phyloP scores from a whole-genome alignment of 2,329 filamentous ascomycete species.

The Colletotrichum filicis region DNA sequence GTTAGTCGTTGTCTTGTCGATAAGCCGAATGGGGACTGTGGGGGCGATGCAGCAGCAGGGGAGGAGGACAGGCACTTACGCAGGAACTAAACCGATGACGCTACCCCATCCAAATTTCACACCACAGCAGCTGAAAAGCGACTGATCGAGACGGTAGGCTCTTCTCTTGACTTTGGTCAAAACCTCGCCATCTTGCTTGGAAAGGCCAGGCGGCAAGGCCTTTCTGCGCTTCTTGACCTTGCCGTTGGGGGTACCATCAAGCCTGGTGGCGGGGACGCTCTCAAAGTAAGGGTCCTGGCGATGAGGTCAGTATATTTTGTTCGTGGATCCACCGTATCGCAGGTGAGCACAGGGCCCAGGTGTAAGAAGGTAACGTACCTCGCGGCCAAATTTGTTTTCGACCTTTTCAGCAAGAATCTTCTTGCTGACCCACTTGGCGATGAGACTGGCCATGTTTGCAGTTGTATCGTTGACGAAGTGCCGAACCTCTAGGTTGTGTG shows the following conservation, averaged over 20 bases:
- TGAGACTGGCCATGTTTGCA: conserved; percentile 59
- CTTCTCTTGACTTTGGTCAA: conserved; percentile 87
- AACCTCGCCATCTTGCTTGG: conserved; percentile 81
- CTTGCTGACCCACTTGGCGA: conserved; percentile 66
- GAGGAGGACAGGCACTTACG: conserved; percentile 63
- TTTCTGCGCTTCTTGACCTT: conserved; percentile 89
- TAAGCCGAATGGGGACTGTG: background rate
- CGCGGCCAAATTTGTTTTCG: conserved; percentile 68
- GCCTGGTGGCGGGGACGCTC: conserved; percentile 77
- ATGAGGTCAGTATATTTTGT: conserved; percentile 30
- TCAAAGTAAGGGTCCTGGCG: conserved; percentile 90
- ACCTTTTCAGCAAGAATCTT: conserved; percentile 67
- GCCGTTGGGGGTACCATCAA: conserved; percentile 71
- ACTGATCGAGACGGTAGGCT: conserved; percentile 88
- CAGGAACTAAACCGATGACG: conserved; percentile 85
- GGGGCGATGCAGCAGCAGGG: background rate
- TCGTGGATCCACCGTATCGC: conserved; percentile 38
- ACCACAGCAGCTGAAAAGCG: conserved; percentile 83
- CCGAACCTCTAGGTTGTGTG: conserved; percentile 26
- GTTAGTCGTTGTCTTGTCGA: conserved; percentile 1
- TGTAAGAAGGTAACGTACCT: conserved; percentile 48
- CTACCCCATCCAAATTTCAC: conserved; percentile 90
- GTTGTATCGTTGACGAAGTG: background rate
- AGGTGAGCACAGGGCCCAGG: conserved; percentile 25
- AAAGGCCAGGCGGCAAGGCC: conserved; percentile 84